A percentile compares a stretch with the other conserved stretches of the same genome.
Conservation (phyloP, 2,329 filamentous ascomycete species). For the Ophiostoma piceae region DNA sequence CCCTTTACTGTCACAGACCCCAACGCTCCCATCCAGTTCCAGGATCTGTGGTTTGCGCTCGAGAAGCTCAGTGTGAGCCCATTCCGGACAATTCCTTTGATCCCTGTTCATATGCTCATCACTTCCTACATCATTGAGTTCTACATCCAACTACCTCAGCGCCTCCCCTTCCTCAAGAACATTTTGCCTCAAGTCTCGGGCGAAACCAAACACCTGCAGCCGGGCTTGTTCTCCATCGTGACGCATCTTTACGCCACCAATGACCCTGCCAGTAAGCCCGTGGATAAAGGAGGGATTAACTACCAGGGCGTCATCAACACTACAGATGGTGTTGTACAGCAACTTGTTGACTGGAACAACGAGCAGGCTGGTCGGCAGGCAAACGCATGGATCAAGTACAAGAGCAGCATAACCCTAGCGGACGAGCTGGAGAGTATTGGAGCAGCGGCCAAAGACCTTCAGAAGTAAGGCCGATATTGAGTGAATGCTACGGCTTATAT, state of each 20-base stretch:
- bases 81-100: conserved; percentile 34
- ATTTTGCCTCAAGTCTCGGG: conserved; percentile 35
- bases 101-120: conserved; percentile 36
- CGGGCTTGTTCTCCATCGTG: conserved; percentile 39
- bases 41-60: conserved; percentile 37
- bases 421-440: conserved; percentile 30
- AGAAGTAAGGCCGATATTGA: background rate
- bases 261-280: conserved; percentile 32
- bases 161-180: conserved; percentile 30
- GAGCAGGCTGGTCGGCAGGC: conserved; percentile 32
- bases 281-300: conserved; percentile 37
- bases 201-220: conserved; percentile 37
- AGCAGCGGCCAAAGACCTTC: background rate
- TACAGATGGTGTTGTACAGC: conserved; percentile 38
- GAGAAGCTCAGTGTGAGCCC: conserved; percentile 35
- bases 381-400: conserved; percentile 33
- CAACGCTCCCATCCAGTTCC: conserved; percentile 39
- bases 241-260: conserved; percentile 39
- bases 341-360: conserved; percentile 41
- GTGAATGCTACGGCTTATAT: background rate
- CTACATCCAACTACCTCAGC: conserved; percentile 34
- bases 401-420: conserved; percentile 37
- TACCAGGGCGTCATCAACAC: conserved; percentile 39
- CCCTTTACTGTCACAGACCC: conserved; percentile 42
- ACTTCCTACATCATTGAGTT: conserved; percentile 37